Evolutionary conservation across 2,329 filamentous ascomycete species (phyloP).

Genomic region (Mycosphaerella sp.): DNA sequence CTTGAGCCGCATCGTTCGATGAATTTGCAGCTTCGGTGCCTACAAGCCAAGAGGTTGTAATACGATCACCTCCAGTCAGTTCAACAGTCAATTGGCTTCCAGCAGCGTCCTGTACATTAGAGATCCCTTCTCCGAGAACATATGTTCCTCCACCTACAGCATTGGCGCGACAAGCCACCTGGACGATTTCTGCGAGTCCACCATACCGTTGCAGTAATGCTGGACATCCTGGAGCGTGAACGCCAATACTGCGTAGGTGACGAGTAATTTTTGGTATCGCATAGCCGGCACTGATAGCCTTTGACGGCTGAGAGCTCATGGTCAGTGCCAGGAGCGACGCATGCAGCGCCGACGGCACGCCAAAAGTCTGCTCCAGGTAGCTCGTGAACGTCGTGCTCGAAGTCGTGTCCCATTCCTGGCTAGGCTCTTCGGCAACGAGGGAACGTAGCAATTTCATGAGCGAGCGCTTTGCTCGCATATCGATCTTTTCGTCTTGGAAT

Average conservation of each 20-base stretch:
- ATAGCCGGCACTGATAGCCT: constrained; percentile 55
- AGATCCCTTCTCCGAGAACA: constrained; percentile 68
- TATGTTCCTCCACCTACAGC: constrained; percentile 90
- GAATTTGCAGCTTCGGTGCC: constrained; percentile 22
- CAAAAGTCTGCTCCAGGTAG: constrained; percentile 53
- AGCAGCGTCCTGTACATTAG: constrained; percentile 28
- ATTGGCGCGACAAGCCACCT: constrained; percentile 83
- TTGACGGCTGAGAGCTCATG: constrained; percentile 56
- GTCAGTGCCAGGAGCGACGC: constrained; percentile 64
- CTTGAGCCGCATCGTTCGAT: no score
- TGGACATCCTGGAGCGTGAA: constrained; percentile 83
- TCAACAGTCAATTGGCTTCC: constrained; percentile 18
- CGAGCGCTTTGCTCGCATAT: constrained; percentile 72
- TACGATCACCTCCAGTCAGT: constrained; percentile 29
- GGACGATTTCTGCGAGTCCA: constrained; percentile 77
- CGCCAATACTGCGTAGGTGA: constrained; percentile 78
- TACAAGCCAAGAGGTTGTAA: constrained; percentile 30
- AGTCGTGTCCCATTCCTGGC: constrained; percentile 53
- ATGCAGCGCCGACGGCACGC: constrained; percentile 58
- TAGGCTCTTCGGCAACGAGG: constrained; percentile 62
- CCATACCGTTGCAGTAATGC: constrained; percentile 92
- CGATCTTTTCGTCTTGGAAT: constrained; percentile 70
- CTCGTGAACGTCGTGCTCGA: constrained; percentile 50
- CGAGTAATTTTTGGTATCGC: constrained; percentile 68
- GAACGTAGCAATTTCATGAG: constrained; percentile 95